These are phyloP conservation scores for Trichoderma atroviride DNA, from an alignment of 2,329 filamentous ascomycete species.

Conservation along the genomic window DNA sequence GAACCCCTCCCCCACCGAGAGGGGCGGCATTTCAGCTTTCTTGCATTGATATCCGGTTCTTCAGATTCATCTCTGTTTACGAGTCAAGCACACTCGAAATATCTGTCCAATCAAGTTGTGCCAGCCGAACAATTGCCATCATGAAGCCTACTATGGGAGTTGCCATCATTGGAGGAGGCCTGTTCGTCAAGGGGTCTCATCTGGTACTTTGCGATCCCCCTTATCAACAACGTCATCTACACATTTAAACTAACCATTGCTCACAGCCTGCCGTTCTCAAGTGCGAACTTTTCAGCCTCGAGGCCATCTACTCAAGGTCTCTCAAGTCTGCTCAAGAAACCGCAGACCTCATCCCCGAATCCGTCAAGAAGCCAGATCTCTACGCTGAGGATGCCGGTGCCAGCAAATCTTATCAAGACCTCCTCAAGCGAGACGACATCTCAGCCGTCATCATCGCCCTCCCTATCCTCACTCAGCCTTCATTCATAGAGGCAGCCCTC, in stretches of 20 bases:
- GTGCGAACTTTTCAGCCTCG: slow-evolving; percentile 54
- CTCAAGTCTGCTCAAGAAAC: slow-evolving; percentile 57
- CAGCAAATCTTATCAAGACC: slow-evolving; percentile 51
- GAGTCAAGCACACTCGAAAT: not conserved
- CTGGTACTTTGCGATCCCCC: slow-evolving; percentile 44
- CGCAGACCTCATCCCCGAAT: slow-evolving; percentile 42
- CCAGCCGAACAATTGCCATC: not conserved
- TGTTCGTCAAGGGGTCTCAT: slow-evolving; percentile 63
- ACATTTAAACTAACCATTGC: not conserved
- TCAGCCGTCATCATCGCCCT: slow-evolving; percentile 60
- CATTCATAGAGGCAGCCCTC: slow-evolving; percentile 60
- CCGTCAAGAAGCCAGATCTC: slow-evolving; percentile 45
- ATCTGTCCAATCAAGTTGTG: not conserved
- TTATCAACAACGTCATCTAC: not conserved
- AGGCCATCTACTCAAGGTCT: slow-evolving; percentile 68
- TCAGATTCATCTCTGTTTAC: not conserved
- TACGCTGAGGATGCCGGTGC: slow-evolving; percentile 59
- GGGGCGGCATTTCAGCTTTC: not conserved
- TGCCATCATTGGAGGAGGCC: slow-evolving; percentile 65
- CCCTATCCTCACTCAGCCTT: slow-evolving; percentile 64
- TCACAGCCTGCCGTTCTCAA: slow-evolving; percentile 60
- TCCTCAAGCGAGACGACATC: slow-evolving; percentile 59
- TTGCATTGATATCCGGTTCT: not conserved
- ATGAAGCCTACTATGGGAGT: slow-evolving; percentile 47
- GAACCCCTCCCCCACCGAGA: slow-evolving; percentile 20